Evolutionary conservation across 495 filamentous ascomycete genomes (phyloP).

Genomic region (Hypoxylon intermedium): DNA sequence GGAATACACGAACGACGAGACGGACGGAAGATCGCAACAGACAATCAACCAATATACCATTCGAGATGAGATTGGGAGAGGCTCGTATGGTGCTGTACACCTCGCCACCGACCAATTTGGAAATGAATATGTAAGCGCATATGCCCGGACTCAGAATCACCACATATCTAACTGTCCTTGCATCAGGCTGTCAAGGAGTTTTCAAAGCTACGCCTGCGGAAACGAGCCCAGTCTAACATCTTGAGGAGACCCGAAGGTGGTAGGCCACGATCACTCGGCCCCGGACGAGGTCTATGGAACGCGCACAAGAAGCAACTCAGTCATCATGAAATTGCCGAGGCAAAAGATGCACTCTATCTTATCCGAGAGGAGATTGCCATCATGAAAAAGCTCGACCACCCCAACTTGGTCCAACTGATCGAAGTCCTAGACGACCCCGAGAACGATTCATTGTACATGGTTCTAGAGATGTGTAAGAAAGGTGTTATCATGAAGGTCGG

Average conservation of each 20-base stretch:
- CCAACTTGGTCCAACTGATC: slow-evolving; percentile 88
- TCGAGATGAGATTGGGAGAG: slow-evolving; percentile 92
- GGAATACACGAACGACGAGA: slow-evolving; percentile 83
- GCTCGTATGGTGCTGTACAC: slow-evolving; percentile 94
- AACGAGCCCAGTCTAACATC: slow-evolving; percentile 90
- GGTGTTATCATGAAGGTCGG: slow-evolving; percentile 97
- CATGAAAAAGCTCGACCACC: slow-evolving; percentile 97
- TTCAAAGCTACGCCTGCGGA: slow-evolving; percentile 90
- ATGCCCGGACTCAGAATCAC: slow-evolving; percentile 10
- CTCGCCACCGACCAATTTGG: slow-evolving; percentile 89
- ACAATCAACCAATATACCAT: slow-evolving; percentile 95
- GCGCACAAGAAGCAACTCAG: slow-evolving; percentile 40
- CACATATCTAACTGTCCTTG: slow-evolving; percentile 17
- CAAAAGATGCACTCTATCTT: slow-evolving; percentile 80
- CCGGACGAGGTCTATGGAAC: slow-evolving; percentile 44
- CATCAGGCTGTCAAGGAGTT: slow-evolving; percentile 93
- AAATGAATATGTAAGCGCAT: slow-evolving; percentile 81
- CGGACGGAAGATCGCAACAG: slow-evolving; percentile 76
- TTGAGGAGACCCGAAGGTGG: slow-evolving; percentile 61
- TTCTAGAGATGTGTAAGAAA: slow-evolving; percentile 98
- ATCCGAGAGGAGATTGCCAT: slow-evolving; percentile 98
- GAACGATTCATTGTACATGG: slow-evolving; percentile 97
- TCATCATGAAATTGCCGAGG: slow-evolving; percentile 59
- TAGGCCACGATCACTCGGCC: slow-evolving; percentile 51
- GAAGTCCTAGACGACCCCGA: slow-evolving; percentile 95